These are phyloP conservation scores for Flaveria floridana DNA, from an alignment of 140 eudicot genomes.

Conservation along the genomic window DNA sequence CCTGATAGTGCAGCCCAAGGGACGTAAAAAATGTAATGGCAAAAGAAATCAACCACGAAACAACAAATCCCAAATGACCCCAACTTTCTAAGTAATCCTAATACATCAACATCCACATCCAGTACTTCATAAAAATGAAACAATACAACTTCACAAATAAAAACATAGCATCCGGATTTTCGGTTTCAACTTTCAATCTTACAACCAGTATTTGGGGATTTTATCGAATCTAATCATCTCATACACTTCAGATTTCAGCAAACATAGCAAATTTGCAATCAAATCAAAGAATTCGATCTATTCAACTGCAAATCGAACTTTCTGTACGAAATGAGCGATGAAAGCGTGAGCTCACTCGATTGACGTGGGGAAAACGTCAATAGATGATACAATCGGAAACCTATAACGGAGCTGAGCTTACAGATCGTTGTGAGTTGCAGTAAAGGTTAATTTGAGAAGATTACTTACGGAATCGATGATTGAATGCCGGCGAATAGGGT, in stretches of 20 bases:
- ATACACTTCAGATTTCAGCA: conserved; percentile 5
- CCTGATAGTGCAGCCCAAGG: not conserved
- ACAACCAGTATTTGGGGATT: conserved; percentile 20
- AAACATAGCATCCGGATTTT: not conserved
- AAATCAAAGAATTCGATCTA: not conserved
- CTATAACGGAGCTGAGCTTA: conserved; percentile 13
- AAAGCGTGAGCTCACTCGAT: conserved; percentile 14
- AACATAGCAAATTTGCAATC: not conserved
- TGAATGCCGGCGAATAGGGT: conserved; percentile 17
- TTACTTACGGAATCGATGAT: conserved; percentile 17
- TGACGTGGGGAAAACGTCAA: not conserved
- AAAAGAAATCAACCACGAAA: not conserved
- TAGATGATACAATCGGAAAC: conserved; percentile 9
- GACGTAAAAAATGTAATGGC: too few species aligned
- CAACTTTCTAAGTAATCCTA: not conserved
- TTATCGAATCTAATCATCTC: conserved; percentile 1
- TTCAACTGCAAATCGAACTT: conserved; percentile 9
- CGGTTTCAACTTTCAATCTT: not conserved
- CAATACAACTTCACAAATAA: not conserved
- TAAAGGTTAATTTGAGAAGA: not conserved
- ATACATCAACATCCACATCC: not conserved
- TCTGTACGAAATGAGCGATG: not conserved
- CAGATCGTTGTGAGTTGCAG: not conserved
- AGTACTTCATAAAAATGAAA: not conserved
- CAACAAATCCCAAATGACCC: not conserved